A percentile compares a stretch with the other conserved stretches of the same genome.
Conservation (phyloP, 139 green algal species). For the Micromonas commoda region DNA sequence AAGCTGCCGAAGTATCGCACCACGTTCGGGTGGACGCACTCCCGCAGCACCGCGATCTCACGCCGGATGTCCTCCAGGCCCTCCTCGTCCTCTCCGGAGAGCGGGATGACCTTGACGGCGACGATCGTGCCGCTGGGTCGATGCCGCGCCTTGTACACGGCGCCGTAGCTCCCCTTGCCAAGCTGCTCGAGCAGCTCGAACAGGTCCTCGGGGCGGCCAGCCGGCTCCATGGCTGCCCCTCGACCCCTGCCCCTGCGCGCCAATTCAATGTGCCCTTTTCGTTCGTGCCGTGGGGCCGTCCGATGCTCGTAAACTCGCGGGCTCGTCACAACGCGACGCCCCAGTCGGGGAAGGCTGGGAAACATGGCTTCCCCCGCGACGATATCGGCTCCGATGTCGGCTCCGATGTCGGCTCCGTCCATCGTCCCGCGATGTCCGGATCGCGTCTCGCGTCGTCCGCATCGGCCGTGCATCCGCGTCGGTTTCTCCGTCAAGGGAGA, state of each 20-base stretch:
- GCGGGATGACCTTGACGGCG: not conserved
- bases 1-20: constrained; percentile 76
- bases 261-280: no score
- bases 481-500: not conserved
- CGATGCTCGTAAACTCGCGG: no score
- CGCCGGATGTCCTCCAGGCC: constrained; percentile 35
- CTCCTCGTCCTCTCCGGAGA: not conserved
- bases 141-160: constrained; percentile 60
- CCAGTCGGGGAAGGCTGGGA: no score
- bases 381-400: no score
- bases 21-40: constrained; percentile 76
- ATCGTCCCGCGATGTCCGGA: no score
- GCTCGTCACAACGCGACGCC: no score
- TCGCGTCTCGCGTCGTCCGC: no score
- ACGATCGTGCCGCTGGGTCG: not conserved
- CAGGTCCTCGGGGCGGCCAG: not conserved
- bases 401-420: no score
- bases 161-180: constrained; percentile 68
- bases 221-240: no score
- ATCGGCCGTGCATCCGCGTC: not conserved
- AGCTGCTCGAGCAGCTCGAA: constrained; percentile 10
- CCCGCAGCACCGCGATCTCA: constrained; percentile 75
- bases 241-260: no score
- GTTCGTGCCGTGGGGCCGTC: no score
- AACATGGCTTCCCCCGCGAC: no score